These are phyloP conservation scores for Heterobasidion annosum DNA, from an alignment of 1,284 basidiomycete species.

Conservation along the genomic window DNA sequence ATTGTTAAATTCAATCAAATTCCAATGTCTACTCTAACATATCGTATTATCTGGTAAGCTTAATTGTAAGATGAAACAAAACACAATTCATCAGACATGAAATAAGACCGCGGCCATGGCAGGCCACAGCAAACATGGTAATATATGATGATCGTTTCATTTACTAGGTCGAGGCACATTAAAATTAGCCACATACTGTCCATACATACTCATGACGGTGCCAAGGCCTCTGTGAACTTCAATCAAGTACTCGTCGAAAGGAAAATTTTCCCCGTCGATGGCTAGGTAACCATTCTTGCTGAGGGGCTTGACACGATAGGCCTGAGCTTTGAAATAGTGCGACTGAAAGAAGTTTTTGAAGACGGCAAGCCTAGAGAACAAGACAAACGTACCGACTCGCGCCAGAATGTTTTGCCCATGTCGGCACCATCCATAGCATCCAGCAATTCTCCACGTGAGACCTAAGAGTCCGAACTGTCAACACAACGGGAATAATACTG, in stretches of 20 bases:
- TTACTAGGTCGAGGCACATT: neutral
- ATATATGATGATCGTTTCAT: neutral
- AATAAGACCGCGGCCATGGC: no score
- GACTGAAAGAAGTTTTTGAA: conserved; percentile 33
- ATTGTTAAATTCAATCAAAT: conserved; percentile 7
- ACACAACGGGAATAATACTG: neutral
- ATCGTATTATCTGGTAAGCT: no score
- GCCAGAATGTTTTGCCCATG: conserved; percentile 63
- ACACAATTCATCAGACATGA: no score
- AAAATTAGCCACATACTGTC: conserved; percentile 55
- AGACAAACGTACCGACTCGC: conserved; percentile 37
- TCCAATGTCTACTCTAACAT: conserved; percentile 1
- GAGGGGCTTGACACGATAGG: conserved; percentile 68
- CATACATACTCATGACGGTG: conserved; percentile 62
- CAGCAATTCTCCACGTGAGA: conserved; percentile 48
- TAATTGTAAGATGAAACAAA: no score
- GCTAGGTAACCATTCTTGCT: conserved; percentile 44
- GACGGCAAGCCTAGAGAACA: neutral
- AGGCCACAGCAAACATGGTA: no score
- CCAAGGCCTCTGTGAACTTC: conserved; percentile 71
- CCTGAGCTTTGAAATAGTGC: conserved; percentile 72
- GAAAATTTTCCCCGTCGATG: conserved; percentile 81
- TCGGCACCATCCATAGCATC: conserved; percentile 60
- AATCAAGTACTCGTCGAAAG: conserved; percentile 77
- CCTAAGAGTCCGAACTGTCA: conserved; percentile 21